Conservation (phyloP, 2,329 filamentous ascomycete genomes). For the Fusarium cicatricum region DNA sequence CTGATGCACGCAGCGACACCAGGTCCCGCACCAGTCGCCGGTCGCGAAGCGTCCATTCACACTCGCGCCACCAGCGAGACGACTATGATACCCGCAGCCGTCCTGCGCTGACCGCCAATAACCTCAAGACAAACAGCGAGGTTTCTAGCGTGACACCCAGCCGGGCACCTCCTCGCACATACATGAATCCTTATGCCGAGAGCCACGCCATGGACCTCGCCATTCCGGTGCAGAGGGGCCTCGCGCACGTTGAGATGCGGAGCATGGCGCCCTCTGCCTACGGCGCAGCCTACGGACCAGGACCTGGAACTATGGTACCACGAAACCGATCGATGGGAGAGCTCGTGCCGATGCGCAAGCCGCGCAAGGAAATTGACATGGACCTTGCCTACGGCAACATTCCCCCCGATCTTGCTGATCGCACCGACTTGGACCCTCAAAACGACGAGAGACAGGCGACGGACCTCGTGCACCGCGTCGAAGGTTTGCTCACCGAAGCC, state of each 20-base stretch:
- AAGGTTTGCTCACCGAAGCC: conserved; percentile 82
- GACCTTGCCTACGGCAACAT: conserved; percentile 89
- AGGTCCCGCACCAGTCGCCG: conserved; percentile 55
- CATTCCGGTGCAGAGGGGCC: conserved; percentile 46
- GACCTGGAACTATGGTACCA: conserved; percentile 44
- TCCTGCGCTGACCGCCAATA: conserved; percentile 58
- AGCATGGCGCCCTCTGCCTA: conserved; percentile 36
- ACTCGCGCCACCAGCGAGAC: conserved; percentile 42
- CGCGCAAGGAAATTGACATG: conserved; percentile 76
- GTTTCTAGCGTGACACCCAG: conserved; percentile 60
- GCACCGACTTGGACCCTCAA: conserved; percentile 58
- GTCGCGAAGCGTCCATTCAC: conserved; percentile 48
- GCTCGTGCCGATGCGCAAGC: conserved; percentile 38
- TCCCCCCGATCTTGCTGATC: conserved; percentile 69
- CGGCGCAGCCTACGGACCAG: too few relatives aligned
- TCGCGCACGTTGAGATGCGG: conserved; percentile 43
- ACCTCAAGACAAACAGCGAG: conserved; percentile 63
- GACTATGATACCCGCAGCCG: conserved; percentile 43
- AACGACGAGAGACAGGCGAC: conserved; percentile 63
- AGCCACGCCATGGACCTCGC: conserved; percentile 53
- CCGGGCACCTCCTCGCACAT: conserved; percentile 51
- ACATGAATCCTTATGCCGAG: conserved; percentile 49
- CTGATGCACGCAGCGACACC: conserved; percentile 47
- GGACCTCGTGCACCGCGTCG: conserved; percentile 75
- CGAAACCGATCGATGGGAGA: conserved; percentile 52